Evolutionary conservation across 306 rosid species (phyloP).

Genomic region (cucumber (Cucumis sativus)): DNA sequence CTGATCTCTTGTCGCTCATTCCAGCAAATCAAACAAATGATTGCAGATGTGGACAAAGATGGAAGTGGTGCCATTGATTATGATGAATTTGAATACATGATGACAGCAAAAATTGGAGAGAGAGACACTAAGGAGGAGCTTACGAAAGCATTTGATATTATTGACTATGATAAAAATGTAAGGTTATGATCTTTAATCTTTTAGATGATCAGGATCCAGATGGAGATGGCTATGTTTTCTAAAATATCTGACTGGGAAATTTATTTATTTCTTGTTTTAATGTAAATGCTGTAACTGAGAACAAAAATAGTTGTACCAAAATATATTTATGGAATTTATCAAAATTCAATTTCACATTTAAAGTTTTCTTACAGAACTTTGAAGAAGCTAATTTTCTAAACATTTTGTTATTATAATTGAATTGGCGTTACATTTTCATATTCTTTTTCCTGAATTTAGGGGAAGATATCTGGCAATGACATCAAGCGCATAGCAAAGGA

Average conservation of each 20-base stretch:
- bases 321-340: background rate
- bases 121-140: constrained; percentile 92
- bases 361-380: background rate
- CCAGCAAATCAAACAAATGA: constrained; percentile 91
- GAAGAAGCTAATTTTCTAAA: background rate
- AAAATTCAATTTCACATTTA: background rate
- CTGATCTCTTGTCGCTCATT: constrained; percentile 14
- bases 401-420: background rate
- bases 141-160: constrained; percentile 75
- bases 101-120: constrained; percentile 97
- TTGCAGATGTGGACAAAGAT: constrained; percentile 96
- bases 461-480: constrained; percentile 69
- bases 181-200: constrained; percentile 8
- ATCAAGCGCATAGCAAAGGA: constrained; percentile 59
- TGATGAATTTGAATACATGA: constrained; percentile 86
- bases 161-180: constrained; percentile 76
- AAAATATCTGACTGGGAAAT: background rate
- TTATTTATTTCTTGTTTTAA: background rate
- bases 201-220: background rate
- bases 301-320: background rate
- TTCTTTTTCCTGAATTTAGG: constrained; percentile 33
- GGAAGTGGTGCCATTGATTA: constrained; percentile 95
- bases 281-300: background rate
- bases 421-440: background rate
- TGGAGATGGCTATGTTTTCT: background rate